Evolutionary conservation across 2,329 filamentous ascomycete species (phyloP), one percentile per base, ranked within the genome.

Genomic region (Penicillium sp.): DNA sequence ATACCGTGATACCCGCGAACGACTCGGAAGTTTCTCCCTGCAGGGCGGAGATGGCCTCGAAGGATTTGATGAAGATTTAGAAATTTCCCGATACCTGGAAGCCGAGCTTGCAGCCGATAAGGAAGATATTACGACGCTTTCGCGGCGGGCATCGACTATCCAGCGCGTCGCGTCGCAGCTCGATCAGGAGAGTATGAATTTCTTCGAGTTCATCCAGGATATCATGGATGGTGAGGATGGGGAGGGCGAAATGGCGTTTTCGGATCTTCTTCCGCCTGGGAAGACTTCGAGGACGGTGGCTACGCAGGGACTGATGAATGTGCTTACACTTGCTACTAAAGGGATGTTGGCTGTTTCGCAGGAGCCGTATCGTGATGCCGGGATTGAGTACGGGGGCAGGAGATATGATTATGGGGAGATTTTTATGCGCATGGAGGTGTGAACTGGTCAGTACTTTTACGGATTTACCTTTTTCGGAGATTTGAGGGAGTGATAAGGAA

Each of bases 221-320:
- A 31, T 5, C 1, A 33, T 47, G 29, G 14, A n/a, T 11, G 47
- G 45, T 8, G n/a, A 44, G 4, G n/a, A 9, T 12, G n/a, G 20
- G 5, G 29, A 37, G 5, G 27, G 47, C 1, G 23, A 61, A 22
- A 77, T 94, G 41, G 75, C 81, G 0, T 95, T 97, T 67, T 84
- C 87, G 44, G 77, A 85, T 47, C 74, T 96, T 9, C 83, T 94
- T 43, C 79, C 83, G n/a, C 81, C 85, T 0, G 67, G 67, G 9
- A 73, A 78, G 41, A 84, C 82, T 27, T 77, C 70, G 41, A 81
- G 78, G 33, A 76, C 83, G 27, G 85, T 90, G 12, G 89, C 88
- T 8, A 86, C 89, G 2, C 89, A 92, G 69, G 90, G 86, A 0
- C 88, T 90, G 68, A 84, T 89, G 74, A 89, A 94, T 69, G 80